These are phyloP conservation scores for Ziziphus jujuba DNA, from an alignment of 306 rosid genomes.

Conservation along the genomic window DNA sequence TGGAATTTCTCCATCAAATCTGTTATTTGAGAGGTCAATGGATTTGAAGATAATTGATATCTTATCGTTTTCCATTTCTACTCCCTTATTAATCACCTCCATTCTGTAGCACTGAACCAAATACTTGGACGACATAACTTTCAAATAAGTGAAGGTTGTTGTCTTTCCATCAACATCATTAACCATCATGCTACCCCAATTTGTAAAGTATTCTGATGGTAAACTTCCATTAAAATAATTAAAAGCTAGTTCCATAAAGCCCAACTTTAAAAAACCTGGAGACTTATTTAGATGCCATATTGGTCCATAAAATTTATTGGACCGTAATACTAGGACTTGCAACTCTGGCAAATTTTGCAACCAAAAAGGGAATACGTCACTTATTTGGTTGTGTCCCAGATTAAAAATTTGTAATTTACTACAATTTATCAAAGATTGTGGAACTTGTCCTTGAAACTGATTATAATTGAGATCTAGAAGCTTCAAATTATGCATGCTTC, in stretches of 20 bases:
- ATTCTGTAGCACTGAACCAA: no score
- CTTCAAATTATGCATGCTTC: neutral
- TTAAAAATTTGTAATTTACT: conserved; percentile 9
- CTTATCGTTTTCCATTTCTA: neutral
- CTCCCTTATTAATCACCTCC: neutral
- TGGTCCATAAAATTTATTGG: no score
- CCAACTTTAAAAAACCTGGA: neutral
- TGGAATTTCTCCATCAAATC: neutral
- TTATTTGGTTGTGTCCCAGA: neutral
- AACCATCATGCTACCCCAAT: neutral
- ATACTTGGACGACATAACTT: neutral
- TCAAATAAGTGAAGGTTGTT: neutral
- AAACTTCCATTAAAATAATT: neutral
- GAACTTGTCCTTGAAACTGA: neutral
- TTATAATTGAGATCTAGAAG: conserved; percentile 7
- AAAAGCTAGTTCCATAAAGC: neutral
- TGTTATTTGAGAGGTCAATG: neutral
- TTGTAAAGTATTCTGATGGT: neutral
- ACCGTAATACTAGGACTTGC: neutral
- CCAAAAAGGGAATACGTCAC: conserved; percentile 3
- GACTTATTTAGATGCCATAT: neutral
- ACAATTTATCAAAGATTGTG: conserved; percentile 1
- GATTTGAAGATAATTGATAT: neutral
- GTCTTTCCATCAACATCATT: neutral
- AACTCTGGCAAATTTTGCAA: neutral